These are phyloP conservation scores for Chaetomium tenue DNA, from an alignment of 495 filamentous ascomycete species.

Conservation along the genomic window DNA sequence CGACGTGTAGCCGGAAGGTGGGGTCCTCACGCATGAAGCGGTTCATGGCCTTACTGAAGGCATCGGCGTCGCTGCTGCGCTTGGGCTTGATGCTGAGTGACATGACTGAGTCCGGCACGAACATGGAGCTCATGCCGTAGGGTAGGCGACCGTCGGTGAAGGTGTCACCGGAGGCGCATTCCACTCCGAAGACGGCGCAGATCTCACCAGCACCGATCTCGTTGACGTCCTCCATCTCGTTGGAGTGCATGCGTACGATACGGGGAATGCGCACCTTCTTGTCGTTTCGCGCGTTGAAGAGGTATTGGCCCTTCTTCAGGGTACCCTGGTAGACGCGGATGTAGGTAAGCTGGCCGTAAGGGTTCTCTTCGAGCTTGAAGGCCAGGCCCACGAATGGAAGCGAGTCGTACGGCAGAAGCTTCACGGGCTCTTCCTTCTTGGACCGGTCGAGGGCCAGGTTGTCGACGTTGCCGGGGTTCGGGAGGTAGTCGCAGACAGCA, in stretches of 20 bases:
- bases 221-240: slow-evolving; percentile 95
- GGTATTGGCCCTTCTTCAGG: slow-evolving; percentile 79
- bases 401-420: slow-evolving; percentile 87
- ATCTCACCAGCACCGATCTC: slow-evolving; percentile 97
- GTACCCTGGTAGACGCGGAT: slow-evolving; percentile 97
- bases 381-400: slow-evolving; percentile 93
- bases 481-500: slow-evolving; percentile 92
- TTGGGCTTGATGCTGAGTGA: slow-evolving; percentile 97
- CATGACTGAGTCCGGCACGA: slow-evolving; percentile 96
- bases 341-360: slow-evolving; percentile 97
- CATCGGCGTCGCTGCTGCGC: slow-evolving; percentile 83
- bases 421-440: slow-evolving; percentile 73
- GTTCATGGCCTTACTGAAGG: slow-evolving; percentile 98
- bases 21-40: slow-evolving; percentile 99
- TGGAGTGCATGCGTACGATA: slow-evolving; percentile 99
- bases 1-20: slow-evolving; percentile 92
- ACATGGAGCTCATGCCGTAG: slow-evolving; percentile 98
- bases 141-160: slow-evolving; percentile 94
- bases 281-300: slow-evolving; percentile 89
- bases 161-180: slow-evolving; percentile 96
- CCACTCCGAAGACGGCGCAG: slow-evolving; percentile 96
- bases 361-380: slow-evolving; percentile 99
- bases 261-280: slow-evolving; percentile 97
- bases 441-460: slow-evolving; percentile 85
- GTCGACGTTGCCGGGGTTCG: slow-evolving; percentile 86